A percentile compares a stretch with the other conserved stretches of the same genome.
These are phyloP conservation scores for Cutaneotrichosporon cavernicola DNA, from an alignment of 1,284 basidiomycete genomes.

Conservation along the genomic window DNA sequence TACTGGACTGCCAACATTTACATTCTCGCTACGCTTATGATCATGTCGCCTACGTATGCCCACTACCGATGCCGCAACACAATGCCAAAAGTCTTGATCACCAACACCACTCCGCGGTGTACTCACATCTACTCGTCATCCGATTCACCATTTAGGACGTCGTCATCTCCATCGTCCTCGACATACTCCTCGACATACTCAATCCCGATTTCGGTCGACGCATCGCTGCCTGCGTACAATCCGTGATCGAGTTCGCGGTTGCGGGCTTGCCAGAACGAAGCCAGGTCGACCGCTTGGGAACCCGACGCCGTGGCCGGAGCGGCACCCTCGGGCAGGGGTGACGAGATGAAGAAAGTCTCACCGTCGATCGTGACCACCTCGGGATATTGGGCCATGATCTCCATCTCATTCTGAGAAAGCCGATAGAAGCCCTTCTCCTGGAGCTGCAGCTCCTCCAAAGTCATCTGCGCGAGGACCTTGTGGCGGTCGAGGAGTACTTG, in stretches of 20 bases:
- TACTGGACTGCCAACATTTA: too few species aligned
- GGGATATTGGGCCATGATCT: background rate
- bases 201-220: background rate
- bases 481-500: slow-evolving; percentile 3
- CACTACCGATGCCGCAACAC: background rate
- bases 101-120: too few species aligned
- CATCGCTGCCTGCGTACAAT: background rate
- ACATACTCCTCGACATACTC: background rate
- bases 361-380: slow-evolving; percentile 1
- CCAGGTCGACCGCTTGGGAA: background rate
- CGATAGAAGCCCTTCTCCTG: slow-evolving; percentile 9
- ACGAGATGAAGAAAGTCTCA: background rate
- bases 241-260: background rate
- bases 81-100: background rate
- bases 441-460: background rate
- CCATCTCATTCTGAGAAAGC: background rate
- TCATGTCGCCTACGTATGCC: too few species aligned
- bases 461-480: slow-evolving; percentile 4
- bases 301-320: background rate
- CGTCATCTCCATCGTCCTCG: background rate
- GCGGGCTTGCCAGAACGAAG: background rate
- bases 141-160: background rate
- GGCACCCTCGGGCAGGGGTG: background rate
- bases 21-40: too few species aligned
- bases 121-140: background rate